Evolutionary conservation across 164 flowering plant genomes (phyloP).

Genomic region (Magnolia kwangsiensis): DNA sequence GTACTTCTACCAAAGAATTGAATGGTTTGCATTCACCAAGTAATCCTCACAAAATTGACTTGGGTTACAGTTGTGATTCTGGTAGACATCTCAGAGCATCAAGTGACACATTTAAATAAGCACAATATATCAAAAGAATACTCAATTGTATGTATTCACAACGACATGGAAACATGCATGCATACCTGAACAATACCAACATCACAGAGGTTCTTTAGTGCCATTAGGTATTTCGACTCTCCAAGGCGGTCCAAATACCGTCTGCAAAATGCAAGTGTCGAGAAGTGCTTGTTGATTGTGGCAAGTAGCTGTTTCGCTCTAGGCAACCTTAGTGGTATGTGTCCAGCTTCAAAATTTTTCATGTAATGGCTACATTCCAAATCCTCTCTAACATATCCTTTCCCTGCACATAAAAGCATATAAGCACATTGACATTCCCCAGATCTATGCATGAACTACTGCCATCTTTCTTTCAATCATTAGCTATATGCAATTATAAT

Average conservation of each 20-base stretch:
- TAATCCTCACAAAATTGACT: too few species aligned
- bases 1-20: too few species aligned
- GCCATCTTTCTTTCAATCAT: background rate
- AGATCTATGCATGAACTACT: background rate
- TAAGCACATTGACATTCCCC: background rate
- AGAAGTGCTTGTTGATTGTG: slow-evolving; percentile 90
- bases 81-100: background rate
- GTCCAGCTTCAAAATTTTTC: slow-evolving; percentile 91
- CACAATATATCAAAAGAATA: background rate
- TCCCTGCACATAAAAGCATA: slow-evolving; percentile 48
- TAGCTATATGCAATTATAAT: background rate
- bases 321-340: slow-evolving; percentile 81
- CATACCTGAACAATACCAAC: slow-evolving; percentile 90
- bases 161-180: background rate
- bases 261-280: slow-evolving; percentile 94
- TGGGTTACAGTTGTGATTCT: too few species aligned
- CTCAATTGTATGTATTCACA: background rate
- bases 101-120: background rate
- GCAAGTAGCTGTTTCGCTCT: slow-evolving; percentile 91
- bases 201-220: slow-evolving; percentile 86
- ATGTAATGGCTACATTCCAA: slow-evolving; percentile 97
- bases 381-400: slow-evolving; percentile 95
- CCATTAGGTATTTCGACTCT: slow-evolving; percentile 94
- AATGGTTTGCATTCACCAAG: too few species aligned
- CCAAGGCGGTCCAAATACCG: slow-evolving; percentile 94